Conservation (phyloP, 768 basidiomycete genomes). For the Hericium coralloides region DNA sequence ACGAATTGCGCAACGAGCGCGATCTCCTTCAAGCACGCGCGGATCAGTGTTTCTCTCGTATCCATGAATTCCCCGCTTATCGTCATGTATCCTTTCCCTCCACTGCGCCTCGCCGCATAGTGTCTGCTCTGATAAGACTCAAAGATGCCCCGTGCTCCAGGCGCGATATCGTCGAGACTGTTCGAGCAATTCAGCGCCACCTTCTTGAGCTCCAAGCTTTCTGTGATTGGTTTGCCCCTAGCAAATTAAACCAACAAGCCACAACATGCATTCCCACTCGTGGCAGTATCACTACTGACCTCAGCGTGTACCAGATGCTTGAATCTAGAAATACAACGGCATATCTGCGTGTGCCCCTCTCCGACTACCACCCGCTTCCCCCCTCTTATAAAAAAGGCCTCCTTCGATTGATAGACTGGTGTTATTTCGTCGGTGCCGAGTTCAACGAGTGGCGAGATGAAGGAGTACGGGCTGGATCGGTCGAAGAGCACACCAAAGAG, state of each 20-base stretch:
- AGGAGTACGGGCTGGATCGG: background rate
- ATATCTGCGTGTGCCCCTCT: background rate
- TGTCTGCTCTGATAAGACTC: no score
- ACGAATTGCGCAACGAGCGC: no score
- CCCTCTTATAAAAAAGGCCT: background rate
- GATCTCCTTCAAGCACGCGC: background rate
- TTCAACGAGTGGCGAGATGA: no score
- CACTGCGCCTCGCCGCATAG: background rate
- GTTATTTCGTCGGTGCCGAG: background rate
- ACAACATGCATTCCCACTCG: no score
- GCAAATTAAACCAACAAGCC: no score
- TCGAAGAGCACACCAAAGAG: background rate
- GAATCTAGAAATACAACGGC: background rate
- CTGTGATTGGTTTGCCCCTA: background rate
- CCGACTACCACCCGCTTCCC: background rate
- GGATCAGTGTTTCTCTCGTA: background rate
- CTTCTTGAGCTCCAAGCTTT: background rate
- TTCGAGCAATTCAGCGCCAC: background rate
- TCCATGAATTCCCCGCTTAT: background rate
- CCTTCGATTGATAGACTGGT: background rate
- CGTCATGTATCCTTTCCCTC: background rate
- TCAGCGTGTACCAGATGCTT: background rate
- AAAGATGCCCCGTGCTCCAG: no score
- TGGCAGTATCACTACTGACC: no score
- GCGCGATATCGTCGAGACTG: background rate